Percentiles rank a stretch among this genome's conserved stretches.
Conservation (phyloP, 345 rosid genomes). For the Corymbia maculata region DNA sequence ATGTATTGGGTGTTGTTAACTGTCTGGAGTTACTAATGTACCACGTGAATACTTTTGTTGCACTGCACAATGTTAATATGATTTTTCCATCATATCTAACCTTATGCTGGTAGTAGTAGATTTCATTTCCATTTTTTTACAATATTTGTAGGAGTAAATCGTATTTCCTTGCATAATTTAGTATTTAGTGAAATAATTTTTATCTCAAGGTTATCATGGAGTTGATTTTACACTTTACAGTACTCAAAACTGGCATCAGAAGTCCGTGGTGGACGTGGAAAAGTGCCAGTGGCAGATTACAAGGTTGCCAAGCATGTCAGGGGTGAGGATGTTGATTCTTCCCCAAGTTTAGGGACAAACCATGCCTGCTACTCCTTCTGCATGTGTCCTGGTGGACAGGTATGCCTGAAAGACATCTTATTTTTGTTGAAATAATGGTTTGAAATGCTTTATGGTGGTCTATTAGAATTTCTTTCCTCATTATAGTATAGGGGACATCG, state of each 20-base stretch:
- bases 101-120: neutral
- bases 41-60: neutral
- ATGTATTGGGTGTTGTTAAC: neutral
- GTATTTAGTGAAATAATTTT: neutral
- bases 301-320: slow-evolving; percentile 63
- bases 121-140: neutral
- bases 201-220: neutral
- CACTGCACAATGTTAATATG: neutral
- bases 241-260: slow-evolving; percentile 65
- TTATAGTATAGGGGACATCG: neutral
- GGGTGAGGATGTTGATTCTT: slow-evolving; percentile 14
- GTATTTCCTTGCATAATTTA: neutral
- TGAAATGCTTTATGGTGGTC: neutral
- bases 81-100: neutral
- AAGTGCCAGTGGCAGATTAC: slow-evolving; percentile 94
- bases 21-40: neutral
- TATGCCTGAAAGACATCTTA: neutral
- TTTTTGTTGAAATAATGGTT: neutral
- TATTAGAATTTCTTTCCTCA: neutral
- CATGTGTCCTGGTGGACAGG: slow-evolving; percentile 99
- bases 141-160: neutral
- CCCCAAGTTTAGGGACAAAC: slow-evolving; percentile 9
- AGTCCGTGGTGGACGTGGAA: slow-evolving; percentile 73
- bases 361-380: slow-evolving; percentile 96
- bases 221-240: slow-evolving; percentile 18